Conservation (phyloP, 768 basidiomycete species). For the Mycena crocata region DNA sequence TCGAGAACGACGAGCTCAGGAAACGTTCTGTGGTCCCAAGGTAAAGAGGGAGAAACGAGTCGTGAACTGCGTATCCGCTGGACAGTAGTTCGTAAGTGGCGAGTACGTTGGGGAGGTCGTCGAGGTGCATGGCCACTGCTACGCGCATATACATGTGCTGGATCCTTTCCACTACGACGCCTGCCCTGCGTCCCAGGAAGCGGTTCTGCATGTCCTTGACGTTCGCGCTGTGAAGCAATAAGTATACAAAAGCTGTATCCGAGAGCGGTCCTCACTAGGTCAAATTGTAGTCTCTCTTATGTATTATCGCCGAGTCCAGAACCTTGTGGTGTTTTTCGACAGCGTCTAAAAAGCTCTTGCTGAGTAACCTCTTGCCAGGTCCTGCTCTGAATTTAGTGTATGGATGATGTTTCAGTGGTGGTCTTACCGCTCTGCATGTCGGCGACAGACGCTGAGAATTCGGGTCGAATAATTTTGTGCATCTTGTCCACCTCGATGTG, state of each 20-base stretch:
- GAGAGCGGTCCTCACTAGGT: background rate
- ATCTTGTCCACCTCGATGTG: too few species aligned
- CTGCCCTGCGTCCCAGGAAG: background rate
- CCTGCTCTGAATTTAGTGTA: background rate
- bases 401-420: too few species aligned
- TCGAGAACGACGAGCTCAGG: background rate
- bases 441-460: too few species aligned
- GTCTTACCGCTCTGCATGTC: too few species aligned
- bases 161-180: background rate
- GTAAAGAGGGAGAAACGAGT: background rate
- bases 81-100: background rate
- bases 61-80: background rate
- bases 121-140: background rate
- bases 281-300: background rate
- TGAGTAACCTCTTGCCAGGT: background rate
- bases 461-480: too few species aligned
- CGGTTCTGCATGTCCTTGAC: background rate
- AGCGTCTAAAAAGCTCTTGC: background rate
- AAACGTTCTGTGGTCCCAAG: background rate
- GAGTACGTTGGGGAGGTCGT: background rate
- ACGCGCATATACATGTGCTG: background rate
- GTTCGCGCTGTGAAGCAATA: background rate
- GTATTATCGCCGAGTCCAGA: background rate
- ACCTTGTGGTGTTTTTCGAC: background rate
- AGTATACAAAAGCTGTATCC: too few species aligned